phyloP scores from a whole-genome alignment of 73 alveolate genomes.

The Tetrahymena thermophila region DNA sequence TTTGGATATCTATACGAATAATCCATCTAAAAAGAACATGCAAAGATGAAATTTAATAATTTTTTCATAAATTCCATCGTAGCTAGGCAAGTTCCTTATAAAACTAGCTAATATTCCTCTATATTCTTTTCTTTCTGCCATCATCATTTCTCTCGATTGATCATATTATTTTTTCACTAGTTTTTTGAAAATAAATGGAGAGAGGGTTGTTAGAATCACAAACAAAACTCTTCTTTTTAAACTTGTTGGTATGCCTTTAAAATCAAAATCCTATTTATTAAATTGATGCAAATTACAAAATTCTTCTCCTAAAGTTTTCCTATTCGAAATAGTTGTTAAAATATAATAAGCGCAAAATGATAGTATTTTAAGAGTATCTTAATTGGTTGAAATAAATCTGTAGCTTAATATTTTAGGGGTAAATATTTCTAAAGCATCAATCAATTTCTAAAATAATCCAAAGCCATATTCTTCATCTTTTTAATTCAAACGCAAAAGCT shows the following conservation, averaged over 20 bases:
- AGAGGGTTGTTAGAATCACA: background rate
- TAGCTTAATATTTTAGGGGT: background rate
- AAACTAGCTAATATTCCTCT: constrained; percentile 2
- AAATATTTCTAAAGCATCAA: background rate
- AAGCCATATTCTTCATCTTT: background rate
- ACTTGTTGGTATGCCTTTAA: background rate
- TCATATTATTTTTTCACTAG: background rate
- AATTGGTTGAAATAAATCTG: background rate
- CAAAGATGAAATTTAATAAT: constrained; percentile 20
- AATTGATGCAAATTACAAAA: background rate
- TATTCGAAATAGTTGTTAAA: background rate
- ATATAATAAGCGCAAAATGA: background rate
- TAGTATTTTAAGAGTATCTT: background rate
- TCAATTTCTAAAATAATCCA: background rate
- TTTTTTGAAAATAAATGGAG: background rate
- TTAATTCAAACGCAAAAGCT: background rate
- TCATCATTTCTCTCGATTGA: background rate
- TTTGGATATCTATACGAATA: constrained; percentile 14
- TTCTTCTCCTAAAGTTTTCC: background rate
- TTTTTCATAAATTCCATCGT: background rate
- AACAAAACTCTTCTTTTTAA: background rate
- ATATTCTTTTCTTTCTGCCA: background rate
- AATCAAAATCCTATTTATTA: constrained; percentile 19
- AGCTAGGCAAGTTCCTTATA: constrained; percentile 7
- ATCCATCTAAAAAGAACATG: constrained; percentile 14